These are phyloP conservation scores for Trametes villosa DNA, from an alignment of 768 basidiomycete species.

Conservation along the genomic window DNA sequence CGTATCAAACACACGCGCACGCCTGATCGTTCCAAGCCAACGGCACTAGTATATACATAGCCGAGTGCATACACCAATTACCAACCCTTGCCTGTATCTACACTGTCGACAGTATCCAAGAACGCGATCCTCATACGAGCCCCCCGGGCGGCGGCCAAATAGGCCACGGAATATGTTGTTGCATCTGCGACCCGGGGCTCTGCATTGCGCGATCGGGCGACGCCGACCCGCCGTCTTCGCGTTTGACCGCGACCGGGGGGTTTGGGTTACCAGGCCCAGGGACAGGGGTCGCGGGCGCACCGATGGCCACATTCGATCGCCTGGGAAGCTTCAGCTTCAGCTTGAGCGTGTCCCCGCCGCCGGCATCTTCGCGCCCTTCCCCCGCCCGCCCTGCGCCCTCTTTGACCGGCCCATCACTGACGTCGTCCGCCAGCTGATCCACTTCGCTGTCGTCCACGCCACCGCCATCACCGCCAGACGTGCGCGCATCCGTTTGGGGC, in stretches of 20 bases:
- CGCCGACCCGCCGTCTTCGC: neutral
- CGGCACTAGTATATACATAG: neutral
- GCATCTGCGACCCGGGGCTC: too few relatives aligned
- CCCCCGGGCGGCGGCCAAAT: slow-evolving; percentile 8
- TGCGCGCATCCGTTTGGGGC: neutral
- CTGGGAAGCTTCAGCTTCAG: slow-evolving; percentile 2
- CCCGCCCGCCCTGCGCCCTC: neutral
- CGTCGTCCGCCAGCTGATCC: slow-evolving; percentile 13
- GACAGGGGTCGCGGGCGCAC: neutral
- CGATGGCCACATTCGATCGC: neutral
- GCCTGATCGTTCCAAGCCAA: slow-evolving; percentile 1
- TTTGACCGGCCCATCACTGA: neutral
- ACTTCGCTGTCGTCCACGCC: slow-evolving; percentile 6
- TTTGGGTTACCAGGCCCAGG: neutral
- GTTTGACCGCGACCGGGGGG: neutral
- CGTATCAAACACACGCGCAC: neutral
- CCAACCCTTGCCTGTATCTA: neutral
- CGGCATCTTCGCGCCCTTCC: slow-evolving; percentile 3
- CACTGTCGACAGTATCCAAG: too few relatives aligned
- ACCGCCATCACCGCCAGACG: neutral
- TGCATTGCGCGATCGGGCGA: slow-evolving; percentile 6
- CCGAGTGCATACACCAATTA: neutral
- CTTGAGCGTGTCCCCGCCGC: neutral
- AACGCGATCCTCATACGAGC: slow-evolving; percentile 6
- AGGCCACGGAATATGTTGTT: slow-evolving; percentile 2